Percentiles rank a stretch among this genome's conserved stretches.
phyloP scores from a whole-genome alignment of 2,329 filamentous ascomycete species.

The Xylariaceae sp. region DNA sequence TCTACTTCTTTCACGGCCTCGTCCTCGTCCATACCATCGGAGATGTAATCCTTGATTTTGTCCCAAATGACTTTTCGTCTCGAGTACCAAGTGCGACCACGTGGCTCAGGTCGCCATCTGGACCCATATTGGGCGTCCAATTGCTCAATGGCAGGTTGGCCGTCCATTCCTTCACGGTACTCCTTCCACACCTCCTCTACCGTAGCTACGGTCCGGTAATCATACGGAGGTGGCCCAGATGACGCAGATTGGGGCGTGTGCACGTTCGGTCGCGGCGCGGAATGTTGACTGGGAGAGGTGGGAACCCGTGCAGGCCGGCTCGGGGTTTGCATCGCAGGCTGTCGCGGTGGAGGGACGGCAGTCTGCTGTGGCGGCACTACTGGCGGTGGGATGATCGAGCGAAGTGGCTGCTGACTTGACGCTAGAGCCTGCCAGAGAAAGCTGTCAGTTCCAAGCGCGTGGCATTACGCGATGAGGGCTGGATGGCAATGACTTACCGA shows the following conservation, averaged over 20 bases:
- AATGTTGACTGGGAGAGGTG: slow-evolving; percentile 24
- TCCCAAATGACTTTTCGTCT: slow-evolving; percentile 36
- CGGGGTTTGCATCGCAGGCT: slow-evolving; percentile 23
- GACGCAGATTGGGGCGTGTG: slow-evolving; percentile 21
- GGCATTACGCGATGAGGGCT: not conserved
- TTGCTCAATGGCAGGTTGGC: slow-evolving; percentile 31
- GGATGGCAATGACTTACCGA: slow-evolving; percentile 21
- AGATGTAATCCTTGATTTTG: slow-evolving; percentile 33
- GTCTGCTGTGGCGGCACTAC: slow-evolving; percentile 19
- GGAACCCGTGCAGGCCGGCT: slow-evolving; percentile 22
- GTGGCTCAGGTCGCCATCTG: slow-evolving; percentile 33
- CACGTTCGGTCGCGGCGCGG: slow-evolving; percentile 20
- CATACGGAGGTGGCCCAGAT: slow-evolving; percentile 28
- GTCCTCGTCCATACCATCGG: slow-evolving; percentile 31
- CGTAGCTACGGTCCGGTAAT: slow-evolving; percentile 30
- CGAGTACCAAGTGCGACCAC: slow-evolving; percentile 34
- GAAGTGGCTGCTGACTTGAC: slow-evolving; percentile 18
- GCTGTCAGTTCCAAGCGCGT: slow-evolving; percentile 9
- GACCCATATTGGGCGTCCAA: slow-evolving; percentile 32
- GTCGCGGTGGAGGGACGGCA: slow-evolving; percentile 18
- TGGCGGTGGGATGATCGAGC: slow-evolving; percentile 20
- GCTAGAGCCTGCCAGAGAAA: slow-evolving; percentile 17
- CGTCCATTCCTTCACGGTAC: slow-evolving; percentile 32
- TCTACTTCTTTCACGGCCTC: slow-evolving; percentile 32
- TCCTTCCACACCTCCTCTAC: slow-evolving; percentile 34